Conservation (phyloP, 345 rosid genomes). For the Salix dunnii region DNA sequence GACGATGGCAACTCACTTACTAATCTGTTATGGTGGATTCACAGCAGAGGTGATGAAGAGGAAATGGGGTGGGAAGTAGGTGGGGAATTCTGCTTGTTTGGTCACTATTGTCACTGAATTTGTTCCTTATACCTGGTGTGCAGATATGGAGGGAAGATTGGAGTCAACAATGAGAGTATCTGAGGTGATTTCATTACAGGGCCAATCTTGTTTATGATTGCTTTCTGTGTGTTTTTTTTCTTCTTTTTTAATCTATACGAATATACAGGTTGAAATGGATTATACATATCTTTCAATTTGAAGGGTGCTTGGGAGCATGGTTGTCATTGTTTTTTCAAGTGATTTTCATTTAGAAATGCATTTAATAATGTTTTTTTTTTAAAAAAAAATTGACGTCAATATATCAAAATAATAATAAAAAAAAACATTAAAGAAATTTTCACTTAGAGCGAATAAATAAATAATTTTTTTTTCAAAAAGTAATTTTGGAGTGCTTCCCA, state of each 20-base stretch:
- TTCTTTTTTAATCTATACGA: not conserved
- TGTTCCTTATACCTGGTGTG: not conserved
- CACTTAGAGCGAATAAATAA: too few relatives aligned
- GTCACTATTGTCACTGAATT: conserved; percentile 60
- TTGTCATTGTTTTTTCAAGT: too few relatives aligned
- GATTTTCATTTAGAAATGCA: too few relatives aligned
- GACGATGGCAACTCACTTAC: conserved; percentile 80
- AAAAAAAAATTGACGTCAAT: too few relatives aligned
- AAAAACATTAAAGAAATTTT: too few relatives aligned
- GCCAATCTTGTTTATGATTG: not conserved
- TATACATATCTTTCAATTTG: not conserved
- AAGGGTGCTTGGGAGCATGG: too few relatives aligned
- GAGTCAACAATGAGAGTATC: not conserved
- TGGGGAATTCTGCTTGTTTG: conserved; percentile 66
- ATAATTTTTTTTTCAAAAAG: too few relatives aligned
- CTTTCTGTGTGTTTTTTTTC: not conserved
- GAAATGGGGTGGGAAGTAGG: conserved; percentile 37
- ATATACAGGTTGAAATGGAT: not conserved
- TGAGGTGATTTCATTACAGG: not conserved
- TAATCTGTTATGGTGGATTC: conserved; percentile 91
- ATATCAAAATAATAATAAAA: too few relatives aligned
- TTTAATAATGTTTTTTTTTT: too few relatives aligned
- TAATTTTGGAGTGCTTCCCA: too few relatives aligned
- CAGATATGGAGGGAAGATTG: not conserved
- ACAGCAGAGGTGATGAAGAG: conserved; percentile 50